A percentile compares a stretch with the other conserved stretches of the same genome.
Evolutionary conservation across 1,284 basidiomycete genomes (phyloP).

Genomic region (Entoloma clypeatum): DNA sequence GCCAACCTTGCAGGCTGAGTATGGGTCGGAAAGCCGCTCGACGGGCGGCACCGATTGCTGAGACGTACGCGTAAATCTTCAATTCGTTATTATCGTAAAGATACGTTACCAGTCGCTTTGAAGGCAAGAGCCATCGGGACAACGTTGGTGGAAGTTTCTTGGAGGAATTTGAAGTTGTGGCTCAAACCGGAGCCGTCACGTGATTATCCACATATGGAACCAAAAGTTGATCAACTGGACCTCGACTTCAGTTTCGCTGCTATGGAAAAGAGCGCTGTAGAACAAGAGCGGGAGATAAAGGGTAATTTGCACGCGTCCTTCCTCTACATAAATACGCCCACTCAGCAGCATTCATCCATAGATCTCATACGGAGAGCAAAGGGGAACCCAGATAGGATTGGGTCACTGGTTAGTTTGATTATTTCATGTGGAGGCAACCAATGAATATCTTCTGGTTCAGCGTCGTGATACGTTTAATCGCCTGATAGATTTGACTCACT

Average conservation of each 20-base stretch:
- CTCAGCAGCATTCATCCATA: constrained; percentile 9
- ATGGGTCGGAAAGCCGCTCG: constrained; percentile 44
- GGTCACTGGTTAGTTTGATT: constrained; percentile 23
- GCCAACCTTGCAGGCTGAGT: constrained; percentile 43
- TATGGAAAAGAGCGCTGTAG: constrained; percentile 15
- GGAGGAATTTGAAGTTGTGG: no score
- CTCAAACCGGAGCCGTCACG: constrained; percentile 22
- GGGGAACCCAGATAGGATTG: constrained; percentile 28
- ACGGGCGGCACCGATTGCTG: constrained; percentile 43
- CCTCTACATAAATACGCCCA: background rate
- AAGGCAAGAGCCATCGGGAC: constrained; percentile 55
- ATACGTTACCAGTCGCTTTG: constrained; percentile 41
- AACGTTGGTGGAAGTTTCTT: no score
- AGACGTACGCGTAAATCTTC: no score
- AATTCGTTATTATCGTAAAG: no score
- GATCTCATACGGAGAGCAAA: constrained; percentile 30
- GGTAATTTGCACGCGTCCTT: constrained; percentile 10
- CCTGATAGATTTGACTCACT: constrained; percentile 34
- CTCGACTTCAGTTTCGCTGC: background rate
- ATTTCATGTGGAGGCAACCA: background rate
- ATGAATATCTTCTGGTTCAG: constrained; percentile 19
- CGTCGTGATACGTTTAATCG: constrained; percentile 32
- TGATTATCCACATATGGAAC: constrained; percentile 9
- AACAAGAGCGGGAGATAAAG: constrained; percentile 19
- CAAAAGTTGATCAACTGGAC: constrained; percentile 1